Percentiles rank a stretch among this genome's conserved stretches.
Conservation (phyloP, 179 eudicot genomes). For the Gypsophila paniculata region DNA sequence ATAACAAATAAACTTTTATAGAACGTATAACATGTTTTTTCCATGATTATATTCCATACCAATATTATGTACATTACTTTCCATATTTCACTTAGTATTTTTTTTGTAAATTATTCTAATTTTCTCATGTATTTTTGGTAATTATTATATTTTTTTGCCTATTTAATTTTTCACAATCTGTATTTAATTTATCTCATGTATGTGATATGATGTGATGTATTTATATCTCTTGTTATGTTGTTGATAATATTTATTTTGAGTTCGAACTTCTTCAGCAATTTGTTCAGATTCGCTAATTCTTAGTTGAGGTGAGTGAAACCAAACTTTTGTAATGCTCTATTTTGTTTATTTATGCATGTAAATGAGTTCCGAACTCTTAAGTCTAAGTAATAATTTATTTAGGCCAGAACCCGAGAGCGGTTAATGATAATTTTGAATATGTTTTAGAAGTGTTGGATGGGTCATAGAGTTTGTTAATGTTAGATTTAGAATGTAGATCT, state of each 20-base stretch:
- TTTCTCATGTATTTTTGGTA: not conserved
- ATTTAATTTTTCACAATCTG: slow-evolving; percentile 6
- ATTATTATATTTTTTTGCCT: not conserved
- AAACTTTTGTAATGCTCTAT: not conserved
- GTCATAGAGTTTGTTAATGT: no score
- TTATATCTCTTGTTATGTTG: not conserved
- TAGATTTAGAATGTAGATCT: not conserved
- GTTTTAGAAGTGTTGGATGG: no score
- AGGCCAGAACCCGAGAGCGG: no score
- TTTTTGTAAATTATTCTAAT: not conserved
- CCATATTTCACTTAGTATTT: not conserved
- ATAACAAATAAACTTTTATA: slow-evolving; percentile 1
- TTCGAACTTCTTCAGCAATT: not conserved
- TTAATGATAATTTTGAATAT: no score
- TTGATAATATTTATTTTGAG: not conserved
- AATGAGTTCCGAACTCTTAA: no score
- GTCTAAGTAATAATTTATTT: no score
- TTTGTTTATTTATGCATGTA: not conserved
- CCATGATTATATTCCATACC: not conserved
- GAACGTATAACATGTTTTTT: not conserved
- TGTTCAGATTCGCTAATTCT: not conserved
- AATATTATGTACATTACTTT: not conserved
- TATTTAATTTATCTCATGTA: not conserved
- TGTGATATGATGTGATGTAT: not conserved
- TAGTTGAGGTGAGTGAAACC: not conserved